Conservation (phyloP, 2,329 filamentous ascomycete genomes). For the Diaporthe amygdali region DNA sequence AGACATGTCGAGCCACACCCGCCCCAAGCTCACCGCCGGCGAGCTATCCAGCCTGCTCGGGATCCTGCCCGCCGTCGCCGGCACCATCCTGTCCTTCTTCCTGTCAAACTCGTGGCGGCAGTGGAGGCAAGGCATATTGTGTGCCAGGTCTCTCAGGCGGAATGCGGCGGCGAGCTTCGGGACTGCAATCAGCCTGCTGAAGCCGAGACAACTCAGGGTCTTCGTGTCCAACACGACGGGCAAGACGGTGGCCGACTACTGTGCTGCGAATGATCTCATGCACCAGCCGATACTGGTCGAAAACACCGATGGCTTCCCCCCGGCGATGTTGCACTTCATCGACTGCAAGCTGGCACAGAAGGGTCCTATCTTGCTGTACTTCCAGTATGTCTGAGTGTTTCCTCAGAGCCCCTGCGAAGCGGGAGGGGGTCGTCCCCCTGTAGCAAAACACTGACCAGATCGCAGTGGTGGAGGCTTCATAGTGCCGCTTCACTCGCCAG, state of each 20-base stretch:
- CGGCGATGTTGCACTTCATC: conserved; percentile 24
- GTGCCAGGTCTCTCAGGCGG: conserved; percentile 28
- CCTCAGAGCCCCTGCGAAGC: not conserved
- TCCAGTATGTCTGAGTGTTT: conserved; percentile 19
- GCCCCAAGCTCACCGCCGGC: conserved; percentile 12
- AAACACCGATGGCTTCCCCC: conserved; percentile 21
- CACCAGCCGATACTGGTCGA: conserved; percentile 19
- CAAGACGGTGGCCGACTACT: conserved; percentile 22
- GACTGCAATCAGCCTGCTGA: conserved; percentile 15
- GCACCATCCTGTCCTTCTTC: conserved; percentile 18
- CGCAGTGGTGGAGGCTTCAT: conserved; percentile 21
- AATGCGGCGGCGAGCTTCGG: conserved; percentile 21
- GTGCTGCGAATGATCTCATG: conserved; percentile 11
- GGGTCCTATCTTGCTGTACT: conserved; percentile 25
- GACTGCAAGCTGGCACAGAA: conserved; percentile 17
- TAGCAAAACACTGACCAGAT: not conserved
- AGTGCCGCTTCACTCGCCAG: conserved; percentile 16
- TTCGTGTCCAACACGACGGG: conserved; percentile 24
- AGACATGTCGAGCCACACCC: conserved; percentile 23
- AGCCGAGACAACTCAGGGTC: conserved; percentile 18
- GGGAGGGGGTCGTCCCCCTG: too few relatives aligned
- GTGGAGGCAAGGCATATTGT: conserved; percentile 41
- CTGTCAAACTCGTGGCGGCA: conserved; percentile 17
- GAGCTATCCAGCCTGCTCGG: conserved; percentile 16
- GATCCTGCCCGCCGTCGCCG: conserved; percentile 9